Conservation (phyloP, 805 yeast species). For the Hanseniaspora lachancei region DNA sequence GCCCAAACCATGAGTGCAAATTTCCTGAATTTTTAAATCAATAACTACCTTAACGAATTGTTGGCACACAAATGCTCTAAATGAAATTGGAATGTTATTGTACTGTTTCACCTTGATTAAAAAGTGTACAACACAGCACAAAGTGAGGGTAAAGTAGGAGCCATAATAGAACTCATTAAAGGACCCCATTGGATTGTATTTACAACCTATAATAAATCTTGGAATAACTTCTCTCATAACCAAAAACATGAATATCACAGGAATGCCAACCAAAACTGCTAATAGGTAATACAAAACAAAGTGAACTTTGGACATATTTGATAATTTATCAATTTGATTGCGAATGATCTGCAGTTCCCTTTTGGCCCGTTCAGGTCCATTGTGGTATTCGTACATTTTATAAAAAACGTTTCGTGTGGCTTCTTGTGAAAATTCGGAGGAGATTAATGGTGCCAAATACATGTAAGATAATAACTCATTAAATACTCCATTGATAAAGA, state of each 20-base stretch:
- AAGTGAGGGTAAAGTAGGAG: background rate
- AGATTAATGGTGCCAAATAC: background rate
- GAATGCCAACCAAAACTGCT: background rate
- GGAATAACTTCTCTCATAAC: background rate
- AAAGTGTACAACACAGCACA: background rate
- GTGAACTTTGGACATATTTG: background rate
- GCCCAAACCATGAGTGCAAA: background rate
- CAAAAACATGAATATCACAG: background rate
- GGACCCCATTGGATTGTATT: background rate
- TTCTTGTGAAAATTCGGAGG: background rate
- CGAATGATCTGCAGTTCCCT: background rate
- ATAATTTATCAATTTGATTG: background rate
- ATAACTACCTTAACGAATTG: background rate
- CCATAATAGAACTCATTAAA: background rate
- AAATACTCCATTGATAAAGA: background rate
- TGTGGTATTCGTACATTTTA: slow-evolving; percentile 7
- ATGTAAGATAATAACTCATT: background rate
- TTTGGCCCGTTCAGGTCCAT: background rate
- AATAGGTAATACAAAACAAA: background rate
- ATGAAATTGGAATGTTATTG: background rate
- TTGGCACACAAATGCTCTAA: background rate
- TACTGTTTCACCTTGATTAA: background rate
- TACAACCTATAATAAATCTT: background rate
- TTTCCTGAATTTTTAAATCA: background rate
- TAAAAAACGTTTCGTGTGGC: background rate